Evolutionary conservation across 169 alveolate species (phyloP), one percentile per base, ranked within the genome.

Genomic region (Plasmodium falciparum): DNA sequence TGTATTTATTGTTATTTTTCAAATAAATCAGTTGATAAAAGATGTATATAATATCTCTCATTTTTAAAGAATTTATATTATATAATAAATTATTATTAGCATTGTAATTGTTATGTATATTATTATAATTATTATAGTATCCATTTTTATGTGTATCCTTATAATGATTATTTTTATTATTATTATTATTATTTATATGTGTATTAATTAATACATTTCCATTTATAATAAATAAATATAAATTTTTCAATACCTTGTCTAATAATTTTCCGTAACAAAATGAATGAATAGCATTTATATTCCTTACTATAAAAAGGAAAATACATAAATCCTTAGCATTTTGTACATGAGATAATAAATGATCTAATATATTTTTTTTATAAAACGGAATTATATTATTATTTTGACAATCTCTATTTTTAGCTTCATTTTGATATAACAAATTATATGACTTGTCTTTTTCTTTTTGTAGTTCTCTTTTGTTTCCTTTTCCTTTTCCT

Each of bases 1-100:
- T 73, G 50, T 56, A 29, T 67, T 83, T 83, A 26, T 15, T 11
- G 4, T 33, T 52, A 26, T 49, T 45, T 26, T 83, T 62, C 26
- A 83, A 63, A 73, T 54, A 45, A 24, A 26, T 45, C 54, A 83
- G 7, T 58, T 83, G 91, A 54, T 83, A 83, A 73, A 83, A 54
- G 26, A 75, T 13, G 70, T 83, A 83, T 49, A 83, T 70, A 26
- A 83, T 72, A 62, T 83, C 91, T 73, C 83, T 43, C 24, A 69
- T 20, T 20, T 69, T 83, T 52, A 83, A 62, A 15, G 59, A 56
- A 56, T 83, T 54, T 17, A 58, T 69, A 5, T 58, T 33, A 6
- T 83, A 72, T 3, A 83, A 12, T 22, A 63, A 56, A 24, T 11
- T 56, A 20, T 69, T 15, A 33, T 67, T 61, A 13, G 6, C 9